A percentile compares a stretch with the other conserved stretches of the same genome.
Conservation (phyloP, 257 asterid species). For the Ilex asprella region DNA sequence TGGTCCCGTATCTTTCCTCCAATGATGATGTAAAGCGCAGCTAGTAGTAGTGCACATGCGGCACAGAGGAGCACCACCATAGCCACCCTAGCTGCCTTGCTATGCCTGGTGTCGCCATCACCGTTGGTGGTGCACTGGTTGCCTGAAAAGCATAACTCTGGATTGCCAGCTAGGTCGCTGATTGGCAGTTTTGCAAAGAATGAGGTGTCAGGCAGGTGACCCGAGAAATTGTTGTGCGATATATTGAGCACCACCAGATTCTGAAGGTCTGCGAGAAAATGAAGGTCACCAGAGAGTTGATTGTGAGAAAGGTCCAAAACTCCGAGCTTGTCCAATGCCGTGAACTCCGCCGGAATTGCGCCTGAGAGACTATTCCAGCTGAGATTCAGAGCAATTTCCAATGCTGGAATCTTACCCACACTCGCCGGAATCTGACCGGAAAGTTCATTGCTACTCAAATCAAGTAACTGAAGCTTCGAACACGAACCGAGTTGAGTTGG, state of each 20-base stretch:
- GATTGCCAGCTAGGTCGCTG: conserved; percentile 52
- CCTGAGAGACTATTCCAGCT: conserved; percentile 71
- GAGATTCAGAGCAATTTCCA: conserved; percentile 66
- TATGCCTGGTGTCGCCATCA: conserved; percentile 20
- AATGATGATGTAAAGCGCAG: conserved; percentile 57
- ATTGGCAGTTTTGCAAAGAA: conserved; percentile 67
- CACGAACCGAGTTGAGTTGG: conserved; percentile 61
- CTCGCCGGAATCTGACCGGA: conserved; percentile 53
- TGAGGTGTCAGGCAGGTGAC: conserved; percentile 59
- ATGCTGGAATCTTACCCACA: conserved; percentile 57
- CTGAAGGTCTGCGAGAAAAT: conserved; percentile 41
- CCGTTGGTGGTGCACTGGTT: conserved; percentile 30
- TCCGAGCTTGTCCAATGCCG: conserved; percentile 55
- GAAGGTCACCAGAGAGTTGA: conserved; percentile 68
- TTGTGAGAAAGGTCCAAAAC: conserved; percentile 73
- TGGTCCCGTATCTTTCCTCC: conserved; percentile 36
- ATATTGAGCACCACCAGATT: conserved; percentile 71
- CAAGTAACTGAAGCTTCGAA: conserved; percentile 62
- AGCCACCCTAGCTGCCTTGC: conserved; percentile 55
- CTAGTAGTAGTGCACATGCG: conserved; percentile 42
- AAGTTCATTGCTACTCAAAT: conserved; percentile 56
- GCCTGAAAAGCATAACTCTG: conserved; percentile 48
- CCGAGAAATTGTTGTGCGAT: conserved; percentile 66
- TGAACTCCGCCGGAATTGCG: conserved; percentile 53
- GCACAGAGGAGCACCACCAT: conserved; percentile 63